Evolutionary conservation across 1,284 basidiomycete genomes (phyloP), one percentile per base, ranked within the genome.

Genomic region (Boletus semigastroideus): DNA sequence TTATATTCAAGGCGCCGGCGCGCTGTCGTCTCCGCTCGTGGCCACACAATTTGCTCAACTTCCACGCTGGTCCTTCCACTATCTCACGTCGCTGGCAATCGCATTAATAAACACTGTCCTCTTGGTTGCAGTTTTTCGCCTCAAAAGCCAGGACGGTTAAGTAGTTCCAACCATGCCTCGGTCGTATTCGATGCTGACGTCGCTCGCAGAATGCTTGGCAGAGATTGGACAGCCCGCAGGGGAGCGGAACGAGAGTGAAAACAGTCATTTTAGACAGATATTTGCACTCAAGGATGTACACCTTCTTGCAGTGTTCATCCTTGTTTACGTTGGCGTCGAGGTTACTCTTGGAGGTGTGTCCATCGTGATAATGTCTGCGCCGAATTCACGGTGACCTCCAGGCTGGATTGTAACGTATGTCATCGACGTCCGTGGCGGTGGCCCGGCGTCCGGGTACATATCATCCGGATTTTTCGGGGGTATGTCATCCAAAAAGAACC

Each of bases 21-120:
- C 84, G 4, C 65, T 87, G 5, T 66, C 72, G 9, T 71, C 84
- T 4, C 86, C 87, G 3, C 73, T 89, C 11, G 73, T 81, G 1
- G 74, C 86, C 0, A 89, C 86, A 0, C 80, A 84, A 42, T 87
- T 88, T 55, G 69, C 82, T 2, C 72, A 75, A 46, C 61, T 74
- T 37, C 61, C 54, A 1, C 71, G 67, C 47, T 84, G 83, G 78
- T 87, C 84, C 11, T 82, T 82, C 60, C 83, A 87, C 64, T 90
- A 82, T 63, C 71, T 87, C 10, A 71, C 72, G 11, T 86, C 84
- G 0, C 67, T 88, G 4, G 80, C 78, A 2, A 54, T 90, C 16
- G 79, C 83, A 0, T 45, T 77, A 14, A 48, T 71, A 20, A 86
- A 83, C 48, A 67, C 71, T 0, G 31, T 72, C 8, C 31, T 75